phyloP scores from a whole-genome alignment of 108 stramenopile genomes.

The Halocafeteria seosinensis region DNA sequence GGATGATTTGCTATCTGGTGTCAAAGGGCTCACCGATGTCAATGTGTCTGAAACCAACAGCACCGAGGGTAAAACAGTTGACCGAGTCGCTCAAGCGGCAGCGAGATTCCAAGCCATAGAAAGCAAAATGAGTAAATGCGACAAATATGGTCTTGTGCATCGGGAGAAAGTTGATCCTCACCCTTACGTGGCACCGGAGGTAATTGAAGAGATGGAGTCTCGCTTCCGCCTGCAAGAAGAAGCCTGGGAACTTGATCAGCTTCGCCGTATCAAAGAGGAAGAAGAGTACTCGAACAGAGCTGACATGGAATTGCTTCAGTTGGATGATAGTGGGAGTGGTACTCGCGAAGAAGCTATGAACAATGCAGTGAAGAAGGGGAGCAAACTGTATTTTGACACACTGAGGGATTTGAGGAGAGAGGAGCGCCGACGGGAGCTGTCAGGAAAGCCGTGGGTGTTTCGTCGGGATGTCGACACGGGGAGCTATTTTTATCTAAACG shows the following conservation, averaged over 20 bases:
- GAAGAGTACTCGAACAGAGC: constrained; percentile 52
- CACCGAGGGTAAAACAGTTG: neutral
- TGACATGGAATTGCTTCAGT: constrained; percentile 49
- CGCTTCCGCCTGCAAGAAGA: constrained; percentile 18
- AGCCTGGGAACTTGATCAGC: constrained; percentile 52
- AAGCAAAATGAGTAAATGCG: constrained; percentile 28
- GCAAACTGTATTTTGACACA: neutral
- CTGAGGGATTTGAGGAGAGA: neutral
- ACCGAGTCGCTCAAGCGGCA: neutral
- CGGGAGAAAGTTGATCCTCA: constrained; percentile 56
- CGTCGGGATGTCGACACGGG: constrained; percentile 12
- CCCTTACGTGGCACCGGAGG: constrained; percentile 44
- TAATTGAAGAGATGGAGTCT: constrained; percentile 30
- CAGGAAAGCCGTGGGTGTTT: constrained; percentile 18
- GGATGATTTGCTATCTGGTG: no score
- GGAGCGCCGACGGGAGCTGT: constrained; percentile 10
- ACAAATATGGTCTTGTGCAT: constrained; percentile 46
- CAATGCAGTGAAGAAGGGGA: constrained; percentile 4
- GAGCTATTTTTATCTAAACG: constrained; percentile 6
- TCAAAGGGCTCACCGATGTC: neutral
- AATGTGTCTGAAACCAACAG: no score
- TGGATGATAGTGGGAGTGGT: neutral
- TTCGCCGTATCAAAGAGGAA: constrained; percentile 43
- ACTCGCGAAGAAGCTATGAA: neutral
- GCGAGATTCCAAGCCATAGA: neutral